phyloP scores from a whole-genome alignment of 2,329 filamentous ascomycete species.

The Arthrocladium fulminans region DNA sequence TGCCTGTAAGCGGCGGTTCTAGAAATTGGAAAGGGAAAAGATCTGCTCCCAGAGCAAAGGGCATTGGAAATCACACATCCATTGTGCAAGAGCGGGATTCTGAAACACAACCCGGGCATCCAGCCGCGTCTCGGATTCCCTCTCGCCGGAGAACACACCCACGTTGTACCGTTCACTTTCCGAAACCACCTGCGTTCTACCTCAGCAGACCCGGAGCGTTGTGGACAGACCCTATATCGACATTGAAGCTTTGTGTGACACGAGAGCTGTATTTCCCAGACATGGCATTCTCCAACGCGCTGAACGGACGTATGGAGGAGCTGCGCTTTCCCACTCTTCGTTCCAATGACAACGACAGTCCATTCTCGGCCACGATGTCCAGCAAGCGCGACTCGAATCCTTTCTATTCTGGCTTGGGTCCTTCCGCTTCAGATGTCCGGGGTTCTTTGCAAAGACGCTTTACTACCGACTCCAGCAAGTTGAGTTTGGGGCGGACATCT shows the following conservation, averaged over 20 bases:
- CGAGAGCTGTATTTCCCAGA: no score
- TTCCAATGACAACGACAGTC: conserved; percentile 65
- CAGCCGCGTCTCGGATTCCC: no score
- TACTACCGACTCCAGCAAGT: conserved; percentile 79
- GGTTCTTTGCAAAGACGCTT: conserved; percentile 79
- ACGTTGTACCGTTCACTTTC: no score
- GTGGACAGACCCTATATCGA: no score
- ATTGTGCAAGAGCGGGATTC: not conserved
- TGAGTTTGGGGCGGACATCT: conserved; percentile 37
- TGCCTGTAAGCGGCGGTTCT: not conserved
- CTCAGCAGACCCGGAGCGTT: no score
- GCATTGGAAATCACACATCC: not conserved
- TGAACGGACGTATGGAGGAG: conserved; percentile 65
- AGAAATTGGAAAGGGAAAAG: not conserved
- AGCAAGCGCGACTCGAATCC: conserved; percentile 59
- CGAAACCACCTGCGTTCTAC: no score
- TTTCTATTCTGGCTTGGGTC: conserved; percentile 50
- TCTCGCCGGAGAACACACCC: no score
- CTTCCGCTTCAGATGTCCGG: conserved; percentile 57
- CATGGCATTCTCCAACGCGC: conserved; percentile 58
- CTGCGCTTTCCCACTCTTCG: conserved; percentile 62
- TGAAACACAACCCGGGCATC: no score
- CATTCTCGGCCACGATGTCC: conserved; percentile 66
- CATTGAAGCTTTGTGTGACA: no score
- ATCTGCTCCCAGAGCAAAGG: not conserved